Percentiles rank a stretch among this genome's conserved stretches.
These are phyloP conservation scores for Saccharomycopsis fodiens DNA, from an alignment of 805 yeast genomes.

Conservation along the genomic window DNA sequence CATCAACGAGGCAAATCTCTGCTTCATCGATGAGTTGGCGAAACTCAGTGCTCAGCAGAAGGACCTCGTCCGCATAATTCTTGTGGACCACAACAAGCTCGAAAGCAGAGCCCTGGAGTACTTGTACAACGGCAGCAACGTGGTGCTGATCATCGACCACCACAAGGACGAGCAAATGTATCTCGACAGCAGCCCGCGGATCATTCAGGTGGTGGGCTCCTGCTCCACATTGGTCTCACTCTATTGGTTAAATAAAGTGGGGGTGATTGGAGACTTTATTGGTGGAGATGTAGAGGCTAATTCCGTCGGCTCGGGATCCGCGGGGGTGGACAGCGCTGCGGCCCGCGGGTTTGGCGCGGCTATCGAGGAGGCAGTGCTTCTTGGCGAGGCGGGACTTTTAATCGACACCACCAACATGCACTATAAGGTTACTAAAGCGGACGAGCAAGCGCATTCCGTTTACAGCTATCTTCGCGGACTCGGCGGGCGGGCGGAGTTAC, in stretches of 20 bases:
- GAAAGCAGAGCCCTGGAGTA: conserved; percentile 39
- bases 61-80: conserved; percentile 35
- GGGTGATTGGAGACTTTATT: conserved; percentile 20
- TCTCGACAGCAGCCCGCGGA: conserved; percentile 48
- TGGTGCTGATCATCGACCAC: conserved; percentile 73
- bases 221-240: conserved; percentile 70
- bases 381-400: conserved; percentile 61
- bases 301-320: too few species aligned
- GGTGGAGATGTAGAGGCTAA: conserved; percentile 3
- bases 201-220: conserved; percentile 61
- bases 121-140: conserved; percentile 27
- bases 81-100: conserved; percentile 80
- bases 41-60: conserved; percentile 16
- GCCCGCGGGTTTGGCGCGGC: not conserved
- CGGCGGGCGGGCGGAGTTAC: conserved; percentile 20
- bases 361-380: conserved; percentile 31
- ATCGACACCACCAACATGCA: conserved; percentile 69
- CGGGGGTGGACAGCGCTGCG: conserved; percentile 10
- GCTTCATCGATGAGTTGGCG: conserved; percentile 60
- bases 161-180: conserved; percentile 64
- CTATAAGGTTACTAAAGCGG: conserved; percentile 55
- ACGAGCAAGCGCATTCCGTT: conserved; percentile 35
- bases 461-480: conserved; percentile 7
- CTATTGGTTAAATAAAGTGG: conserved; percentile 38
- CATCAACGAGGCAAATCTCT: conserved; percentile 42